Evolutionary conservation across 495 filamentous ascomycete genomes (phyloP), one percentile per base, ranked within the genome.

Genomic region (Apiosordaria backusii): DNA sequence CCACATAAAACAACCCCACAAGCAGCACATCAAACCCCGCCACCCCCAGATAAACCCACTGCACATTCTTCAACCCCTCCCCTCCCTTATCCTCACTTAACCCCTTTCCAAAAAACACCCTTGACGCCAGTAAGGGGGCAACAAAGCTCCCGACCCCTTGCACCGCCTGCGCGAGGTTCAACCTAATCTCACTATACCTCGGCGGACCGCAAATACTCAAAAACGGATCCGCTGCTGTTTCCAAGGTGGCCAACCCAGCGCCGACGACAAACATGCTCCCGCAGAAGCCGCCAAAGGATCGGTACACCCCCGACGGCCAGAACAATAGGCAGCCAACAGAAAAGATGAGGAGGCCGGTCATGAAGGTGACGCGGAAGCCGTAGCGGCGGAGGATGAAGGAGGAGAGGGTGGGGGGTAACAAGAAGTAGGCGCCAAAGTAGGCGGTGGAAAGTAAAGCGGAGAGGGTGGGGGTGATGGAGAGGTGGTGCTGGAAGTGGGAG

Each of bases 31-130:
- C 88, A 70, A 91, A 91, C 72, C 78, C 76, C 10, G 86, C 89
- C 57, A 91, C 87, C 19, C 85, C 88, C 16, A 91, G 81, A 74
- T 92, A 92, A 5, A 88, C 86, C 86, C 88, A 91, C 74, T 91
- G 88, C 15, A 91, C 89, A 64, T 83, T 84, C 19, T 72, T 62
- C 22, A 91, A 74, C 0, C 80, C 80, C 40, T 81, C 75, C 35
- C 35, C 35, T 15, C 35, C 35, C 9, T 45, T 7, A 0, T 45
- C 35, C 35, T 72, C 78, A 29, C 83, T 78, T 25, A 81, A 79
- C 1, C 82, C 80, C 45, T 82, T 76, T 57, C 79, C 81, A 75
- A 90, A 91, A 78, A 91, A 86, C 26, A 90, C 89, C 53, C 84
- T 84, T 7, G 82, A 84, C 23, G 86, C 89, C 4, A 91, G 75